These are phyloP conservation scores for Salvia sclarea DNA, from an alignment of 305 asterid genomes.

Conservation along the genomic window DNA sequence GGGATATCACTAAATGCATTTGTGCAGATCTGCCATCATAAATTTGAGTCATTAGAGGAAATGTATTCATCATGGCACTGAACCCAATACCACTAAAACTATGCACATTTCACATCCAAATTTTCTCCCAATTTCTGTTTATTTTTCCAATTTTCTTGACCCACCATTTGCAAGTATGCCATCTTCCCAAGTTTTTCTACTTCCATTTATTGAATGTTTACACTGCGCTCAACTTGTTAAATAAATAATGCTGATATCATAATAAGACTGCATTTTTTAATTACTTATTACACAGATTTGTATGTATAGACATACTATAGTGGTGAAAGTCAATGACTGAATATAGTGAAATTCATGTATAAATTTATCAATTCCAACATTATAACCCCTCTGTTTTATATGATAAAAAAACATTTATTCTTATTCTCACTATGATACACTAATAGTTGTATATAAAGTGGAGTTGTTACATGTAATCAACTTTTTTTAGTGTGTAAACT, in stretches of 20 bases:
- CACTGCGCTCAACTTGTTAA: not conserved
- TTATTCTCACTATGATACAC: not conserved
- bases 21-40: slow-evolving; percentile 29
- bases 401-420: not conserved
- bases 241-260: not conserved
- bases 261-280: not conserved
- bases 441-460: no score
- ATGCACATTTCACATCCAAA: slow-evolving; percentile 26
- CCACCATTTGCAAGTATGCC: not conserved
- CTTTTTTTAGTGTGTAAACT: no score
- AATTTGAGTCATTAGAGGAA: slow-evolving; percentile 13
- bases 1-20: slow-evolving; percentile 5
- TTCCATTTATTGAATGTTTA: slow-evolving; percentile 13
- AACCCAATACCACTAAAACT: slow-evolving; percentile 24
- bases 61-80: slow-evolving; percentile 26
- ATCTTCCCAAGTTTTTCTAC: not conserved
- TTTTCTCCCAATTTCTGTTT: no score
- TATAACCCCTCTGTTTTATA: not conserved
- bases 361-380: not conserved
- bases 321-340: not conserved
- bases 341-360: not conserved
- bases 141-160: slow-evolving; percentile 3
- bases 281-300: not conserved
- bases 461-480: no score
- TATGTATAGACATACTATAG: not conserved